Evolutionary conservation across 768 basidiomycete species (phyloP).

Genomic region (Tylopilus vinaceipallidus): DNA sequence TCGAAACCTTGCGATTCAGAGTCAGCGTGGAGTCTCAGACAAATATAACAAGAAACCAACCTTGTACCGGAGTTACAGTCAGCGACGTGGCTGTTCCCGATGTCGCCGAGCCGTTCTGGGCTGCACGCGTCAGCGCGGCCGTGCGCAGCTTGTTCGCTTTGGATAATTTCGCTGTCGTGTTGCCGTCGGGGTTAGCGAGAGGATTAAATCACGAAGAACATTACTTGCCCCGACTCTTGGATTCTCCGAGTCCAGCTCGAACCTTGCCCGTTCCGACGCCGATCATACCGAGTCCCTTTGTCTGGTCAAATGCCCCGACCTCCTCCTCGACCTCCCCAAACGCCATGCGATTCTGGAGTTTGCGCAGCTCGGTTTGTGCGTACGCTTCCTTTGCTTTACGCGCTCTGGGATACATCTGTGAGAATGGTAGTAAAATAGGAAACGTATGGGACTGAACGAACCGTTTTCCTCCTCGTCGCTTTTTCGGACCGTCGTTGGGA

Average conservation of each 20-base stretch:
- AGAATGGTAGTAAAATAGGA: background rate
- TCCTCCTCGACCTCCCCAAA: slow-evolving; percentile 97
- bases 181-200: background rate
- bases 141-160: slow-evolving; percentile 92
- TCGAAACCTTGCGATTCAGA: slow-evolving; percentile 67
- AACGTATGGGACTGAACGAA: slow-evolving; percentile 32
- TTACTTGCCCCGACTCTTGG: slow-evolving; percentile 82
- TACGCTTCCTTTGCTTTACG: slow-evolving; percentile 99
- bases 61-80: slow-evolving; percentile 95
- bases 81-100: slow-evolving; percentile 91
- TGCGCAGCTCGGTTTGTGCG: slow-evolving; percentile 93
- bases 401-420: slow-evolving; percentile 50
- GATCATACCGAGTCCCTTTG: slow-evolving; percentile 98
- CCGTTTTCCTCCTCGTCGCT: slow-evolving; percentile 94
- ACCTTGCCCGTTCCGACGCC: slow-evolving; percentile 86
- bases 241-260: slow-evolving; percentile 81
- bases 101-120: slow-evolving; percentile 48
- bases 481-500: slow-evolving; percentile 94
- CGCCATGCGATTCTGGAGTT: slow-evolving; percentile 94
- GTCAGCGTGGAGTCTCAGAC: slow-evolving; percentile 11
- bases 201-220: background rate
- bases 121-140: slow-evolving; percentile 76
- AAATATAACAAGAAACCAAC: slow-evolving; percentile 35
- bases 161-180: slow-evolving; percentile 81
- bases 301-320: slow-evolving; percentile 94